These are phyloP conservation scores for Tetracladium marchalianum DNA, from an alignment of 495 filamentous ascomycete genomes.

Conservation along the genomic window DNA sequence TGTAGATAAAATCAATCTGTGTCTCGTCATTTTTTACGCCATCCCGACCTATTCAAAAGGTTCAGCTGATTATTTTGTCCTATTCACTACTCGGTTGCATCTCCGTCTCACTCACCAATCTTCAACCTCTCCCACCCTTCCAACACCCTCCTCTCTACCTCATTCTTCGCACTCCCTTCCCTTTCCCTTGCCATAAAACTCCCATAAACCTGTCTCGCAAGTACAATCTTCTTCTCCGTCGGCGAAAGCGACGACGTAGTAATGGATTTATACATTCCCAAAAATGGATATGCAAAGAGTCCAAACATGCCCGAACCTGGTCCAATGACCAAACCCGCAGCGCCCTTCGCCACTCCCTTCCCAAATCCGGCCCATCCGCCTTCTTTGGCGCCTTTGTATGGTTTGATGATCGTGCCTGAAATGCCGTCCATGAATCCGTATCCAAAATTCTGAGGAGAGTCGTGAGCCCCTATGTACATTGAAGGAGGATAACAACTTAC, in stretches of 20 bases:
- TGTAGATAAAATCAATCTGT: too few species aligned
- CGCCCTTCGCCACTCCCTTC: slow-evolving; percentile 30
- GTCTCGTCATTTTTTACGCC: too few species aligned
- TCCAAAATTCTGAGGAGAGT: slow-evolving; percentile 29
- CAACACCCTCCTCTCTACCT: too few species aligned
- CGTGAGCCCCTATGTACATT: not conserved
- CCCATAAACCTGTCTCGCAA: not conserved
- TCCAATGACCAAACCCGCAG: slow-evolving; percentile 17
- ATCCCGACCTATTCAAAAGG: too few species aligned
- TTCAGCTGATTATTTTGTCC: too few species aligned
- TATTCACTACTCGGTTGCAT: too few species aligned
- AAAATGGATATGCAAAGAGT: not conserved
- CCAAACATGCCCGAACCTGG: slow-evolving; percentile 3
- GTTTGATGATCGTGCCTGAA: slow-evolving; percentile 23
- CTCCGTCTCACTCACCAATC: too few species aligned
- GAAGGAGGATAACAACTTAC: slow-evolving; percentile 8
- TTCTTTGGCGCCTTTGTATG: slow-evolving; percentile 26
- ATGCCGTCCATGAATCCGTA: slow-evolving; percentile 27
- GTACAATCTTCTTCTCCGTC: not conserved
- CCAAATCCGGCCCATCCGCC: slow-evolving; percentile 24
- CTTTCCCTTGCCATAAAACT: not conserved
- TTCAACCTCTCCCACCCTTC: too few species aligned
- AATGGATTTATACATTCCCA: not conserved
- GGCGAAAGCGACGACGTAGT: not conserved
- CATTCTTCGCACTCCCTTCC: too few species aligned